Percentiles rank a stretch among this genome's conserved stretches.
These are phyloP conservation scores for Rhynchospora pubera DNA, from an alignment of 176 grass and related monocot species.

Conservation along the genomic window DNA sequence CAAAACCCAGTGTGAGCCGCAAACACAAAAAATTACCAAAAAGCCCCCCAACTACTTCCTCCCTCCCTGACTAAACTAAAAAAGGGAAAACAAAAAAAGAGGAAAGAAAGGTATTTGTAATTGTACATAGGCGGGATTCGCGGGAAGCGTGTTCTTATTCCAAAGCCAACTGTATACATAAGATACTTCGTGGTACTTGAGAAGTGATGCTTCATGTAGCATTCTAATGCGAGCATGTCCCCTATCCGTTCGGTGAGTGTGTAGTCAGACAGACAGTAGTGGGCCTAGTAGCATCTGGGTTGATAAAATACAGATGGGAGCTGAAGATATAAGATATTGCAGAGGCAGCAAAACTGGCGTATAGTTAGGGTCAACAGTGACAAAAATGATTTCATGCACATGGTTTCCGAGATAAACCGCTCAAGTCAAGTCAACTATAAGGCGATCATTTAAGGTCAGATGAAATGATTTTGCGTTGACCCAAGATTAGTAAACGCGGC, in stretches of 20 bases:
- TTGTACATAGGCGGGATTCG: too few relatives aligned
- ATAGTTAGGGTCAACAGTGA: not conserved
- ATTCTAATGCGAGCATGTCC: too few relatives aligned
- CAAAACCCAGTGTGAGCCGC: too few relatives aligned
- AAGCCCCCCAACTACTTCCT: too few relatives aligned
- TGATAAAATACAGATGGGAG: not conserved
- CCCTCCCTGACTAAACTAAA: too few relatives aligned
- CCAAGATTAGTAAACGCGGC: not conserved
- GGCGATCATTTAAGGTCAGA: not conserved
- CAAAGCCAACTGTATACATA: not conserved
- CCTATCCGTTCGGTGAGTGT: not conserved
- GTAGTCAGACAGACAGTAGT: not conserved
- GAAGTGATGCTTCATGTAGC: not conserved
- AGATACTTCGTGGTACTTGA: not conserved
- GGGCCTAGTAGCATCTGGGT: not conserved
- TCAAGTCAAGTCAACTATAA: conserved; percentile 12
- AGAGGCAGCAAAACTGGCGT: not conserved
- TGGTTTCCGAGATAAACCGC: not conserved
- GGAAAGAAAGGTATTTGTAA: too few relatives aligned
- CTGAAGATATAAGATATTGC: too few relatives aligned
- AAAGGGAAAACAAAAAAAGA: too few relatives aligned
- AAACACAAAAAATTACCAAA: too few relatives aligned
- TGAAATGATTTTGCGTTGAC: not conserved
- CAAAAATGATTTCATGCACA: not conserved
- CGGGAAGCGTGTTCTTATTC: too few relatives aligned